Evolutionary conservation across 768 basidiomycete species (phyloP).

Genomic region (Chlorophyllum brunneum): DNA sequence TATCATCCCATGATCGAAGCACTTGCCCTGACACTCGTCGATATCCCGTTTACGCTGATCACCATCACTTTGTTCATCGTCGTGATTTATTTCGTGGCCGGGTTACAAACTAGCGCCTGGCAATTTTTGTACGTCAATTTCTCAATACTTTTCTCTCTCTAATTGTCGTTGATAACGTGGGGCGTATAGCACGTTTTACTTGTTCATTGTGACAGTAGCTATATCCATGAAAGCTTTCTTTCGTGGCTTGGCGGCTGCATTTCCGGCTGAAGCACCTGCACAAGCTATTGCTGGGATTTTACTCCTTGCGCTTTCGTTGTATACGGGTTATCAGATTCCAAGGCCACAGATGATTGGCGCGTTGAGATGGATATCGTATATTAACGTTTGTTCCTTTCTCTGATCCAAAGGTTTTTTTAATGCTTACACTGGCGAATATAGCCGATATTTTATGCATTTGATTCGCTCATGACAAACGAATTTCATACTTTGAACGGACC

Average conservation of each 20-base stretch:
- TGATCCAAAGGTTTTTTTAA: background rate
- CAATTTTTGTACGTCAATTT: slow-evolving; percentile 60
- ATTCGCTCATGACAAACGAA: slow-evolving; percentile 75
- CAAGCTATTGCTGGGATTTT: slow-evolving; percentile 52
- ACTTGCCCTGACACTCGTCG: slow-evolving; percentile 56
- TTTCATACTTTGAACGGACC: slow-evolving; percentile 66
- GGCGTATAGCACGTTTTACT: slow-evolving; percentile 46
- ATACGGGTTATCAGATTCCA: slow-evolving; percentile 45
- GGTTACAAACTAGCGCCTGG: slow-evolving; percentile 46
- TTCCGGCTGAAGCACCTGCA: slow-evolving; percentile 56
- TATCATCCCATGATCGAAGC: slow-evolving; percentile 40
- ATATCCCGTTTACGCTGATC: slow-evolving; percentile 51
- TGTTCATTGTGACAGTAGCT: slow-evolving; percentile 55
- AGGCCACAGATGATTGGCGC: slow-evolving; percentile 64
- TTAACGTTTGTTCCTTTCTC: slow-evolving; percentile 41
- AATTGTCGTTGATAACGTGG: background rate
- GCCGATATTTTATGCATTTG: slow-evolving; percentile 73
- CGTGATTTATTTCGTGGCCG: slow-evolving; percentile 59
- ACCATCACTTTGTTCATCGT: slow-evolving; percentile 43
- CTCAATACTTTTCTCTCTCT: background rate
- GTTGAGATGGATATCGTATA: slow-evolving; percentile 61
- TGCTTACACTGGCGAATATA: slow-evolving; percentile 20
- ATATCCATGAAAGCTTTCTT: slow-evolving; percentile 76
- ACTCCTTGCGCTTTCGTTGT: slow-evolving; percentile 26
- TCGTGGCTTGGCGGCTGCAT: slow-evolving; percentile 58